phyloP scores from a whole-genome alignment of 2,329 filamentous ascomycete genomes.

The Samsoniella hepiali region DNA sequence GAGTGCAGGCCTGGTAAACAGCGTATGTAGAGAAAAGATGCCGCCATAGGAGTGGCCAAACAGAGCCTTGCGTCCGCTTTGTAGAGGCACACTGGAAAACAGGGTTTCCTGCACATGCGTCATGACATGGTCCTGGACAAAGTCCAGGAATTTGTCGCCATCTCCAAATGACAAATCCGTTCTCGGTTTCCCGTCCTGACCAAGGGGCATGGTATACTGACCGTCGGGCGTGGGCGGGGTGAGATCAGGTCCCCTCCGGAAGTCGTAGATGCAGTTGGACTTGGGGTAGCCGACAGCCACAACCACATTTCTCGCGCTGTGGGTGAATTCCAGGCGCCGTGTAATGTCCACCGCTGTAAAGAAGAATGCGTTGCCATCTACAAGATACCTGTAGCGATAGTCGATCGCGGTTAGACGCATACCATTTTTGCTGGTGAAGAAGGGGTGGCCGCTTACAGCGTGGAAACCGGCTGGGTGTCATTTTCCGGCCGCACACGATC shows the following conservation, averaged over 20 bases:
- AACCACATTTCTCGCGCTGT: slow-evolving; percentile 29
- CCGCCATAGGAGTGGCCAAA: slow-evolving; percentile 50
- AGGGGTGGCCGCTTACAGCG: slow-evolving; percentile 27
- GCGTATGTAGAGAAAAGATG: slow-evolving; percentile 43
- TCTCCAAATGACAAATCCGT: slow-evolving; percentile 35
- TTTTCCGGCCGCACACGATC: slow-evolving; percentile 25
- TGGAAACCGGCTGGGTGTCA: slow-evolving; percentile 22
- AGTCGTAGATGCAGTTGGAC: slow-evolving; percentile 29
- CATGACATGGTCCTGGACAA: slow-evolving; percentile 40
- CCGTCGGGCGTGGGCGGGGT: slow-evolving; percentile 28
- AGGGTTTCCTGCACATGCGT: slow-evolving; percentile 30
- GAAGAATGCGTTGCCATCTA: slow-evolving; percentile 36
- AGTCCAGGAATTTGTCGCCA: slow-evolving; percentile 42
- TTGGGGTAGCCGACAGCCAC: slow-evolving; percentile 34
- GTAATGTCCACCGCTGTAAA: slow-evolving; percentile 32
- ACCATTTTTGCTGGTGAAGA: not conserved
- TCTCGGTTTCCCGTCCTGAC: slow-evolving; percentile 26
- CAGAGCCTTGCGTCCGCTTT: slow-evolving; percentile 39
- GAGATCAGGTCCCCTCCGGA: slow-evolving; percentile 30
- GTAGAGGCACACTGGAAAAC: slow-evolving; percentile 29
- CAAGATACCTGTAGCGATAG: slow-evolving; percentile 28
- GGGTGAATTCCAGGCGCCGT: slow-evolving; percentile 26
- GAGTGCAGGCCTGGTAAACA: slow-evolving; percentile 38
- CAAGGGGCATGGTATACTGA: slow-evolving; percentile 26
- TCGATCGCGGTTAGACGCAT: slow-evolving; percentile 1